phyloP scores from a whole-genome alignment of 1,139 yeast genomes.

The Geotrichum klebahnii region DNA sequence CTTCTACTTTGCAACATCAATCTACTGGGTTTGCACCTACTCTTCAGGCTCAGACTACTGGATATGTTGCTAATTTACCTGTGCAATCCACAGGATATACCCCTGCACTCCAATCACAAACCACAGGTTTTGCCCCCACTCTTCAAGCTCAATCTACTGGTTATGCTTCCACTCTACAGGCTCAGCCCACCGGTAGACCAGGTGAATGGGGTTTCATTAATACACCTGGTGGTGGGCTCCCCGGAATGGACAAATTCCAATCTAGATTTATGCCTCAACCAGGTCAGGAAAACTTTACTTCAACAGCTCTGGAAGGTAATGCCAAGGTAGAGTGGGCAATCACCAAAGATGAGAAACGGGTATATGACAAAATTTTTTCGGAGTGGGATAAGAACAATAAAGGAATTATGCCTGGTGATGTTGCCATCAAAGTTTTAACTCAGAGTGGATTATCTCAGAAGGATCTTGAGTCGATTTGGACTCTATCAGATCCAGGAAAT shows the following conservation, averaged over 20 bases:
- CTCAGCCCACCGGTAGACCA: slow-evolving; percentile 62
- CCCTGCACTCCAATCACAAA: slow-evolving; percentile 25
- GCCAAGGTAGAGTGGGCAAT: slow-evolving; percentile 63
- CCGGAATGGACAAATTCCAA: slow-evolving; percentile 72
- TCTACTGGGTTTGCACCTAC: slow-evolving; percentile 39
- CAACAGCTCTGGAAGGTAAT: slow-evolving; percentile 36
- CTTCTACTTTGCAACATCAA: slow-evolving; percentile 42
- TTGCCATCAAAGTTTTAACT: slow-evolving; percentile 81
- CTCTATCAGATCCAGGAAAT: slow-evolving; percentile 82
- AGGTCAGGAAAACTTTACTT: slow-evolving; percentile 43
- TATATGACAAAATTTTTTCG: slow-evolving; percentile 80
- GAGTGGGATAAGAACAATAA: slow-evolving; percentile 74
- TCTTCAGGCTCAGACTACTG: slow-evolving; percentile 40
- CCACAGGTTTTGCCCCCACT: slow-evolving; percentile 27
- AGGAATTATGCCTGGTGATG: slow-evolving; percentile 77
- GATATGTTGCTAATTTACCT: slow-evolving; percentile 31
- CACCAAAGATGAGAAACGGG: slow-evolving; percentile 76
- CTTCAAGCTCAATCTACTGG: slow-evolving; percentile 44
- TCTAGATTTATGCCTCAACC: slow-evolving; percentile 67
- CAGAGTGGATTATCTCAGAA: slow-evolving; percentile 84
- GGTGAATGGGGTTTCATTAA: slow-evolving; percentile 82
- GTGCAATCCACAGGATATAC: slow-evolving; percentile 42
- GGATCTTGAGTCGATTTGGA: slow-evolving; percentile 90
- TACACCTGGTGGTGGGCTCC: slow-evolving; percentile 68
- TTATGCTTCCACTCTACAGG: slow-evolving; percentile 35